Evolutionary conservation across 225 moss, liverwort and hornwort genomes (phyloP).

Genomic region (Straminergon stramineum): DNA sequence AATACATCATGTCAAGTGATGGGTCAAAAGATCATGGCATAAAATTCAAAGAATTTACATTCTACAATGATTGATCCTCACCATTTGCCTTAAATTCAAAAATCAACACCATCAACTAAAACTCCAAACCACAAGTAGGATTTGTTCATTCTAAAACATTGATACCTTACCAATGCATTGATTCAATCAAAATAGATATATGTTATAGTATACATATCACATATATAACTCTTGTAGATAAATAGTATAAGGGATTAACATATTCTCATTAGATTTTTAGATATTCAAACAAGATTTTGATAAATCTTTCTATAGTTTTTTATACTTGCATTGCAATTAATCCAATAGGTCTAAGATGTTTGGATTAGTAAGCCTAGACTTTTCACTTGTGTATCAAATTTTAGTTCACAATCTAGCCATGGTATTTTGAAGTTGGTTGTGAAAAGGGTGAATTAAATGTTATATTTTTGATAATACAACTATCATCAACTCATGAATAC

Average conservation of each 20-base stretch:
- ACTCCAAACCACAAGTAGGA: rapidly evolving
- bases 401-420: not conserved
- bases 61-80: not conserved
- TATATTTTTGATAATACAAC: not conserved
- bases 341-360: too few species aligned
- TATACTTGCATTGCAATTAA: not conserved
- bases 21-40: not conserved
- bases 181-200: not conserved
- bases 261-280: not conserved
- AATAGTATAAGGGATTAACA: not conserved
- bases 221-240: not conserved
- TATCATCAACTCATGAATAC: rapidly evolving
- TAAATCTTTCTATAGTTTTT: not conserved
- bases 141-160: not conserved
- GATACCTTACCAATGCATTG: too few species aligned
- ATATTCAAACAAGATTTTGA: not conserved
- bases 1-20: not conserved
- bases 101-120: not conserved
- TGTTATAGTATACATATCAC: not conserved
- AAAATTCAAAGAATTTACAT: not conserved
- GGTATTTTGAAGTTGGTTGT: not conserved
- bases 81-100: rapidly evolving
- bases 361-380: too few species aligned
- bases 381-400: not conserved
- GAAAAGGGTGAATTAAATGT: not conserved